These are phyloP conservation scores for Fomitopsis palustris DNA, from an alignment of 1,284 basidiomycete genomes.

Conservation along the genomic window DNA sequence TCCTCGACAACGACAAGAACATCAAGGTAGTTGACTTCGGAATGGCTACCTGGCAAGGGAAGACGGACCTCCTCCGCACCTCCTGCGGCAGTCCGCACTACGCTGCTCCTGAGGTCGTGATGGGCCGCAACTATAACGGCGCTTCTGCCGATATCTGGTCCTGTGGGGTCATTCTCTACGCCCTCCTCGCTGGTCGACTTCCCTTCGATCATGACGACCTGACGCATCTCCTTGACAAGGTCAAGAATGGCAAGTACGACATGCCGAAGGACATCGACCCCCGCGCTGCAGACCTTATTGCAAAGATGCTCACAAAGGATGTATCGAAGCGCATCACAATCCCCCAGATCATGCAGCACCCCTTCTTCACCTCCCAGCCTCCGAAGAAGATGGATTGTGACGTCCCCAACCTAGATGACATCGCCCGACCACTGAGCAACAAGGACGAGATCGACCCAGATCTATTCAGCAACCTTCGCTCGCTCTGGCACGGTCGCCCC, in stretches of 20 bases:
- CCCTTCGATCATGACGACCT: constrained; percentile 94
- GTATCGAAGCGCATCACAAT: constrained; percentile 85
- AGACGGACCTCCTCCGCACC: constrained; percentile 74
- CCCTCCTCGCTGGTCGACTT: constrained; percentile 84
- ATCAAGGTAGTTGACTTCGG: constrained; percentile 99
- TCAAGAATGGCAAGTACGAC: constrained; percentile 77
- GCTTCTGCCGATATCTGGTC: constrained; percentile 96
- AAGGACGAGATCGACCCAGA: constrained; percentile 78
- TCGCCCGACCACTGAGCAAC: constrained; percentile 62
- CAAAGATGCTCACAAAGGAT: constrained; percentile 86
- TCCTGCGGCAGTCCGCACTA: constrained; percentile 97
- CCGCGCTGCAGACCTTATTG: constrained; percentile 80
- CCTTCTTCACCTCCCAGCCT: constrained; percentile 78
- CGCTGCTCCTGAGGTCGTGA: constrained; percentile 93
- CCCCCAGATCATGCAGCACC: constrained; percentile 81
- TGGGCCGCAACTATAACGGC: constrained; percentile 86
- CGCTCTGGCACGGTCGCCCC: constrained; percentile 81
- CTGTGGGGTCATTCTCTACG: constrained; percentile 95
- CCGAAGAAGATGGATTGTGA: constrained; percentile 47
- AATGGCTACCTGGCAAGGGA: constrained; percentile 92
- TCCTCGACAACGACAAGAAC: constrained; percentile 82
- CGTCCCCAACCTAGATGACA: constrained; percentile 65
- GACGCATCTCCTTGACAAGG: constrained; percentile 75
- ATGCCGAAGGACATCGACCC: constrained; percentile 82
- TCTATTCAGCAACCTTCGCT: constrained; percentile 87